Conservation (phyloP, 108 stramenopile species). For the Cyclotella sp. region DNA sequence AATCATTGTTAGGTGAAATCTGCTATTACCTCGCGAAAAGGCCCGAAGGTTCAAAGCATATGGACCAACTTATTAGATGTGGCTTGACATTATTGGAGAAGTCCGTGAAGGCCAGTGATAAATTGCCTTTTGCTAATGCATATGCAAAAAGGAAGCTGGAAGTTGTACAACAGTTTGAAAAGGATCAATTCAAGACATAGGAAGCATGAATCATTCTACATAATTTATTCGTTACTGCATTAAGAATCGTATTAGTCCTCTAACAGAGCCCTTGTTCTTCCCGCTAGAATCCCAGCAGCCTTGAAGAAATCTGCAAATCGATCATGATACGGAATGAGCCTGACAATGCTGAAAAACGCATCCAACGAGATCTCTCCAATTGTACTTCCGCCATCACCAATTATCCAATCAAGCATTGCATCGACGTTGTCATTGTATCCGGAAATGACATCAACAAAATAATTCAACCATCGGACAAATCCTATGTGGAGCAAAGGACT, state of each 20-base stretch:
- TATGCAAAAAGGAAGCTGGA: conserved; percentile 37
- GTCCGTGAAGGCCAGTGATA: conserved; percentile 21
- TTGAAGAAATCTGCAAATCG: conserved; percentile 4
- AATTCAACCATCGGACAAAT: conserved; percentile 34
- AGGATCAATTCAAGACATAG: background rate
- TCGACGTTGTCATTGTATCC: conserved; percentile 48
- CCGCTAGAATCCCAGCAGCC: conserved; percentile 28
- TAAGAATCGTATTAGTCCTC: conserved; percentile 4
- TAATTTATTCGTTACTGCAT: no score
- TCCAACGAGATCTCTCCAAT: conserved; percentile 12
- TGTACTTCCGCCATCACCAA: conserved; percentile 16
- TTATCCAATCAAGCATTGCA: conserved; percentile 31
- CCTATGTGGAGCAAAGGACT: conserved; percentile 41
- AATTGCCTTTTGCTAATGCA: conserved; percentile 22
- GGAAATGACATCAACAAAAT: conserved; percentile 36
- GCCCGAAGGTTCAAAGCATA: conserved; percentile 16
- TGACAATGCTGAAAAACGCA: background rate
- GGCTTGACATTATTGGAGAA: conserved; percentile 30
- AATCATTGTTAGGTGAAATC: conserved; percentile 35
- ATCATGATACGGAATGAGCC: conserved; percentile 19
- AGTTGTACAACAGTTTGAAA: conserved; percentile 12
- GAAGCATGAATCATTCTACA: no score
- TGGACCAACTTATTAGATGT: conserved; percentile 20
- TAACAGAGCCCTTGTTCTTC: conserved; percentile 27
- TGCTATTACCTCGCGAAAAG: conserved; percentile 39